A percentile compares a stretch with the other conserved stretches of the same genome.
phyloP scores from a whole-genome alignment of 179 eudicot genomes.

The Drosera spatulata region DNA sequence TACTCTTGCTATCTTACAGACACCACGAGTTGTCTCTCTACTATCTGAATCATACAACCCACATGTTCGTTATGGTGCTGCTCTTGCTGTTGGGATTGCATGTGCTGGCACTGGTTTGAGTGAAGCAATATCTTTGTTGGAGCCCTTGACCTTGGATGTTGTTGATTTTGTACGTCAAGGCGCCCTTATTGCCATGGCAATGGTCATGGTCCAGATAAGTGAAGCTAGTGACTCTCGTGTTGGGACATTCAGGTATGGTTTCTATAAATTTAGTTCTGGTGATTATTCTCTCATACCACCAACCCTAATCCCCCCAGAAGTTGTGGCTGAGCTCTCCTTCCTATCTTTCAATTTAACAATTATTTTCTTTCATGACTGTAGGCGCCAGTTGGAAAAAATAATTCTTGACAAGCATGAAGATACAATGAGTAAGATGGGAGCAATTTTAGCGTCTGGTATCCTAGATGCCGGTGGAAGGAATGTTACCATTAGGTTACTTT shows the following conservation, averaged over 20 bases:
- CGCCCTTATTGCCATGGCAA: constrained; percentile 96
- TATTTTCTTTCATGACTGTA: constrained; percentile 9
- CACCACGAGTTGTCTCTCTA: constrained; percentile 84
- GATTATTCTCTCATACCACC: too few relatives aligned
- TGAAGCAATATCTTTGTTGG: constrained; percentile 92
- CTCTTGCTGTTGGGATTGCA: constrained; percentile 93
- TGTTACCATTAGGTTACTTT: constrained; percentile 86
- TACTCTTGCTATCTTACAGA: constrained; percentile 38
- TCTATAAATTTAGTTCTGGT: too few relatives aligned
- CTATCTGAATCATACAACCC: constrained; percentile 97
- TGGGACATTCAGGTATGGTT: constrained; percentile 75
- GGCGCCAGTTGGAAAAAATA: constrained; percentile 92
- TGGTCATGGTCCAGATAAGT: constrained; percentile 94
- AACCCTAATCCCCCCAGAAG: too few relatives aligned
- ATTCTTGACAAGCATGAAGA: constrained; percentile 97
- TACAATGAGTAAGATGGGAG: constrained; percentile 99
- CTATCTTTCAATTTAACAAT: neutral
- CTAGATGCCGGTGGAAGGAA: constrained; percentile 98
- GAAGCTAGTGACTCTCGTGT: constrained; percentile 97
- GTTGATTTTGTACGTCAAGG: constrained; percentile 99
- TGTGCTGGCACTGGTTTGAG: constrained; percentile 95
- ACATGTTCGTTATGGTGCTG: constrained; percentile 99
- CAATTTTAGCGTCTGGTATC: constrained; percentile 91
- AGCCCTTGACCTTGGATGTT: constrained; percentile 93
- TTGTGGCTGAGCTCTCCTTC: too few relatives aligned